These are phyloP conservation scores for Starmerella sirachaensis DNA, from an alignment of 805 yeast species.

Conservation along the genomic window DNA sequence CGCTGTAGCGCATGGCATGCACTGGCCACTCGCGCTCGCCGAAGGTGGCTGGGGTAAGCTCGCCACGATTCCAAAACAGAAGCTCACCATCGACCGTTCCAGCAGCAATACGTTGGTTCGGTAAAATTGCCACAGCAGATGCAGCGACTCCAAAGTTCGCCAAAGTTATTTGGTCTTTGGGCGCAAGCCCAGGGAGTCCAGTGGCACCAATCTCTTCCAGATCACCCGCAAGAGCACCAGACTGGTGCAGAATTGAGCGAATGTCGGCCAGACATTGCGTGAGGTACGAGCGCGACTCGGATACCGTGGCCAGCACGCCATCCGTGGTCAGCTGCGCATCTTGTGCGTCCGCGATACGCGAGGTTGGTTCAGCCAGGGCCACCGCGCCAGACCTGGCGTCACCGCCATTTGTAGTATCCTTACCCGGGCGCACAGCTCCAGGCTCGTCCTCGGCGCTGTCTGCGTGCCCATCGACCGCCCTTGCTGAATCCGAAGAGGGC, in stretches of 20 bases:
- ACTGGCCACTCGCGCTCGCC: slow-evolving; percentile 3
- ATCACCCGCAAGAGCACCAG: slow-evolving; percentile 11
- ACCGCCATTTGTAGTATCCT: background rate
- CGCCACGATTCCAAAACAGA: slow-evolving; percentile 11
- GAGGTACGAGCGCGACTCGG: slow-evolving; percentile 22
- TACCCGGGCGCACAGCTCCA: background rate
- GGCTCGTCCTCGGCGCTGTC: background rate
- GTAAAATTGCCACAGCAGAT: slow-evolving; percentile 8
- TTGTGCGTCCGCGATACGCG: slow-evolving; percentile 22
- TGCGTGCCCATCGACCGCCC: background rate
- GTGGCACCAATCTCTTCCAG: slow-evolving; percentile 9
- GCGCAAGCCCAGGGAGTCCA: slow-evolving; percentile 3
- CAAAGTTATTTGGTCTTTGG: slow-evolving; percentile 11
- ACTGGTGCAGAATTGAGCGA: slow-evolving; percentile 13
- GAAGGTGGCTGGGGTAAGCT: background rate
- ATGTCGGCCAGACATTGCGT: slow-evolving; percentile 30
- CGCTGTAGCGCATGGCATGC: slow-evolving; percentile 5
- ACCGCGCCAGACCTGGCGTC: too few species aligned
- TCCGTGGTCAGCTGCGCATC: slow-evolving; percentile 3
- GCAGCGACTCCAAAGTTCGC: slow-evolving; percentile 18
- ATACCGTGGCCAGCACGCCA: slow-evolving; percentile 7
- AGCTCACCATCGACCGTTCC: slow-evolving; percentile 21
- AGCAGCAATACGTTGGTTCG: slow-evolving; percentile 8
- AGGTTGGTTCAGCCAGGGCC: slow-evolving; percentile 3
- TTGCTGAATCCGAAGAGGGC: background rate